Conservation (phyloP, 1,139 yeast genomes). For the Saccharomyces hybrid region DNA sequence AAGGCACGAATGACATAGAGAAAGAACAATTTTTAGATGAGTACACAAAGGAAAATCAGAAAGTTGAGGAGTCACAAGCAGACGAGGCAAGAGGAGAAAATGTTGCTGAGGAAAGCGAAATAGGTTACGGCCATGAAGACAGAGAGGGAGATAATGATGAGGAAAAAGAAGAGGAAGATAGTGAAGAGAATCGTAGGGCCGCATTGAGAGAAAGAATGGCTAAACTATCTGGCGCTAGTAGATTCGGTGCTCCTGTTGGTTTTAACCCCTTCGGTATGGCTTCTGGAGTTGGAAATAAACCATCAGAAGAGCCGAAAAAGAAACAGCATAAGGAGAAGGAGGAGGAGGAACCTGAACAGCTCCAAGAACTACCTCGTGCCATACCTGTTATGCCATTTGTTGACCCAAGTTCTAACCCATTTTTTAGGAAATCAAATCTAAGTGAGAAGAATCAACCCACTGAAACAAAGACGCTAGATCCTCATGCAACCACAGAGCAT, state of each 20-base stretch:
- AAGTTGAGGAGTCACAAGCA: background rate
- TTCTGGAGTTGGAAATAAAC: slow-evolving; percentile 12
- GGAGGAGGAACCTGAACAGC: slow-evolving; percentile 21
- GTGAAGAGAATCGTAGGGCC: slow-evolving; percentile 72
- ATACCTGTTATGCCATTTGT: slow-evolving; percentile 51
- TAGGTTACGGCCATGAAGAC: slow-evolving; percentile 2
- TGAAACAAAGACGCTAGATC: slow-evolving; percentile 11
- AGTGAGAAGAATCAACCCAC: background rate
- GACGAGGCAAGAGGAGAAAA: slow-evolving; percentile 3
- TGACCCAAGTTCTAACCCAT: slow-evolving; percentile 25
- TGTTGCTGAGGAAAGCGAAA: slow-evolving; percentile 16
- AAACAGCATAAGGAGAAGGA: slow-evolving; percentile 21
- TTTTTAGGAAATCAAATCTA: slow-evolving; percentile 7
- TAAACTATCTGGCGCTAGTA: slow-evolving; percentile 83
- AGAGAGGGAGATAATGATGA: slow-evolving; percentile 30
- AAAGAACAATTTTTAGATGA: background rate
- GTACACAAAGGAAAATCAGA: slow-evolving; percentile 12
- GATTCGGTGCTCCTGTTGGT: slow-evolving; percentile 66
- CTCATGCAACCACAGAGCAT: slow-evolving; percentile 7
- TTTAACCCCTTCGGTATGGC: slow-evolving; percentile 48
- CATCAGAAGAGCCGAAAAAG: background rate
- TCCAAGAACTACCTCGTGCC: slow-evolving; percentile 31
- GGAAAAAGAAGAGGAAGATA: slow-evolving; percentile 48
- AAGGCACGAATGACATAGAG: background rate
- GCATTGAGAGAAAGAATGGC: slow-evolving; percentile 94